Base-by-base conservation (phyloP, 148 eudicot genomes). In the Suaeda aralocaspica region DNA sequence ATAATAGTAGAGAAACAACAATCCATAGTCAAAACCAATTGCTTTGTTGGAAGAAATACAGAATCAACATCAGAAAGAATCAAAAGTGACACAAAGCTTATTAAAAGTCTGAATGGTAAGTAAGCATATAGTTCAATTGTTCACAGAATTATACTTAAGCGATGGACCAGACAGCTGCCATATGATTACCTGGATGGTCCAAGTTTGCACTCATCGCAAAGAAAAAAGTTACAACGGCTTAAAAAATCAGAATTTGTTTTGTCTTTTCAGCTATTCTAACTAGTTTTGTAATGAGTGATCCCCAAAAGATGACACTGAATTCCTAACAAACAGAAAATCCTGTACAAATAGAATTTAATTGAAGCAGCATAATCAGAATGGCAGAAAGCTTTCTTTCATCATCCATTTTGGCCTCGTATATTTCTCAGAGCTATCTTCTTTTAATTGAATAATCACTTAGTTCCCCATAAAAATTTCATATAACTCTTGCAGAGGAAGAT, bases 1-100 rank as follows among this genome's bases (percentile, higher is more conserved):
- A 30, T 74, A 25, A 65, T 28, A 26, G 48, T 41, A 52, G 24
- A 71, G 13, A 31, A 58, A 36, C 69, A 45, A 42, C n/a, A 61
- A 42, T 62, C 42, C 70, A 72, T 31, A 34, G 45, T 46, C 45
- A 68, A 65, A 30, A 28, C 45, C 29, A 36, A 56, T 45, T 51
- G 15, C 6, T 33, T 50, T 67, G 22, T 33, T 56, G 26, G 62
- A 15, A 69, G 48, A 52, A 25, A 76, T 44, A 24, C 56, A 67
- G 65, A 26, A 18, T 9, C 31, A 61, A 25, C 24, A 24, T 33
- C 9, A 48, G 33, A 22, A 12, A 12, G 19, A 62, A n/a, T 62
- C 28, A 36, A 21, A 34, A 15, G 19, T 57, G 55, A 29, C 25
- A 60, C 45, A 60, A 33, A 60, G 25, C 26, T 34, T 34, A 34